Evolutionary conservation across 208 protist genomes (phyloP), one percentile per base, ranked within the genome.

Genomic region (Histomonas meleagridis): DNA sequence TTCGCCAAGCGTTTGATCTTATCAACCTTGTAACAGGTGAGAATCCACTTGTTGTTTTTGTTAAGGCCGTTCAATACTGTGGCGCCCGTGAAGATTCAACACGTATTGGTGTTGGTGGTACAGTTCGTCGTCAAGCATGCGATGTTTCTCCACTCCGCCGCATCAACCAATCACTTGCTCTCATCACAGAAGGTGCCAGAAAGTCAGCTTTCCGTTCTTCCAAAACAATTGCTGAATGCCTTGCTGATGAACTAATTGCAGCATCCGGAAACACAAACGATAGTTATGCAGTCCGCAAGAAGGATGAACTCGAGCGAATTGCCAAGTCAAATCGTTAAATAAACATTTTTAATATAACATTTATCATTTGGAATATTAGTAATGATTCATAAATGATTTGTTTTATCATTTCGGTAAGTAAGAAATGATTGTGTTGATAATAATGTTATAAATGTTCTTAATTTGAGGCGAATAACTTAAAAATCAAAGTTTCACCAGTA

Each of bases 221-320:
- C 94, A 99, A 99, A 96, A 98, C 98, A 76, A 97, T 99, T 92
- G 96, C 98, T 92, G 98, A 99, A 96, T 99, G 98, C 96, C 97
- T 94, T 99, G 98, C 98, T 92, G 98, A 99, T 95, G 98, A 99
- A 97, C 96, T 99, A 92, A 98, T 99, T 93, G 97, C 97, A 92
- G 96, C 97, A 91, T 35, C 91, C 32, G 16, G 93, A 91, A 94
- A 96, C 55, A 98, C 97, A 86, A 97, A 97, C 92, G 99, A 99
- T 95, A 98, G 96, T 35, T 99, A 98, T 93, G 98, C 98, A 92
- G 99, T 99, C 94, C 99, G 99, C 95, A 99, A 99, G 97, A 99
- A 99, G 96, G 98, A 99, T 96, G 98, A 99, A 96, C 96, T 99
- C 91, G 98, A 99, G 96, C 97, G 98, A 96, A 97, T 99, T 91